Percentiles rank a stretch among this genome's conserved stretches.
These are phyloP conservation scores for Ophiostoma himal-ulmi DNA, from an alignment of 2,329 filamentous ascomycete species.

Conservation along the genomic window DNA sequence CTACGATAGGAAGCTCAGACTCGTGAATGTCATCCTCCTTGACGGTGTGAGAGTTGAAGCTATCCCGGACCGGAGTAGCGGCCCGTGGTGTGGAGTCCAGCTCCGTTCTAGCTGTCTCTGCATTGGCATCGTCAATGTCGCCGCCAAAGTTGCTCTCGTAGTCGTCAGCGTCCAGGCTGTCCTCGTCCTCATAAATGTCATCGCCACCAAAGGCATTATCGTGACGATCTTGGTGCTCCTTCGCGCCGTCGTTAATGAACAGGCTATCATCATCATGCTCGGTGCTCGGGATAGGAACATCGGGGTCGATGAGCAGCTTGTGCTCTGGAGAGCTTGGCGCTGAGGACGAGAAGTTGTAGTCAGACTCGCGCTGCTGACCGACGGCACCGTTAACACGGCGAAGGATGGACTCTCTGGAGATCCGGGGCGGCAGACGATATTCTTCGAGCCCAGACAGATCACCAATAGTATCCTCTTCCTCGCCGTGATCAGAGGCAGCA, in stretches of 20 bases:
- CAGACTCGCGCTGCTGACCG: constrained; percentile 51
- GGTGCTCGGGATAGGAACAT: constrained; percentile 81
- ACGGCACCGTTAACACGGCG: constrained; percentile 70
- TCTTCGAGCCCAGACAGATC: constrained; percentile 56
- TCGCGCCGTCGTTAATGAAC: constrained; percentile 41
- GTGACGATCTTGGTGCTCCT: constrained; percentile 42
- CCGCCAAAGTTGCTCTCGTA: constrained; percentile 55
- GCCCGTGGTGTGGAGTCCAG: constrained; percentile 47
- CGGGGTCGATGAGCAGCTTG: constrained; percentile 68
- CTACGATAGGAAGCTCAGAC: constrained; percentile 18
- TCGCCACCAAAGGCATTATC: constrained; percentile 36
- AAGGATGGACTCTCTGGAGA: constrained; percentile 90
- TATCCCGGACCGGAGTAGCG: constrained; percentile 35
- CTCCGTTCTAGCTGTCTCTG: constrained; percentile 40
- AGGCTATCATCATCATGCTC: constrained; percentile 42
- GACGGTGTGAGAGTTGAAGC: constrained; percentile 22
- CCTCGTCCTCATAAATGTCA: constrained; percentile 37
- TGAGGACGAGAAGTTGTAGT: constrained; percentile 60
- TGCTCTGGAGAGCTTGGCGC: constrained; percentile 53
- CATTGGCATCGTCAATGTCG: constrained; percentile 31
- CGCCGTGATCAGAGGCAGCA: constrained; percentile 38
- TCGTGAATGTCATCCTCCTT: constrained; percentile 23
- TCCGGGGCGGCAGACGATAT: constrained; percentile 65
- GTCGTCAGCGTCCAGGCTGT: constrained; percentile 38
- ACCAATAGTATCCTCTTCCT: constrained; percentile 55